phyloP scores from a whole-genome alignment of 2,329 filamentous ascomycete genomes.

The Talaromyces sp. region DNA sequence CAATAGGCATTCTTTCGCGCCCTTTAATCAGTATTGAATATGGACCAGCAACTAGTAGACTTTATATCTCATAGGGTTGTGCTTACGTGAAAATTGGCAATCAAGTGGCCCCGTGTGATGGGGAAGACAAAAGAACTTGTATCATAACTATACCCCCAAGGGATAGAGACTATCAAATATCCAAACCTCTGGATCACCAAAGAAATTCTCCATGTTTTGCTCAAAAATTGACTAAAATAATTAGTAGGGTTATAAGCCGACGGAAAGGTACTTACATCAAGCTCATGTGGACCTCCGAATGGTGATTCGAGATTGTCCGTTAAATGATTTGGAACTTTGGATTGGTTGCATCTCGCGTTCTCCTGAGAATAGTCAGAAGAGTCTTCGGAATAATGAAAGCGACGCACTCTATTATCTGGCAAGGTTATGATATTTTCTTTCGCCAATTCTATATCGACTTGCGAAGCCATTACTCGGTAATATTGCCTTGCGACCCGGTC shows the following conservation, averaged over 20 bases:
- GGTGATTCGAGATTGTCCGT: neutral
- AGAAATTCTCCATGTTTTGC: constrained; percentile 18
- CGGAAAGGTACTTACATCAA: neutral
- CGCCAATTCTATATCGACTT: constrained; percentile 19
- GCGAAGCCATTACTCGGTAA: constrained; percentile 19
- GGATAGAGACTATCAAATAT: constrained; percentile 20
- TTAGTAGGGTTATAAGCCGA: neutral
- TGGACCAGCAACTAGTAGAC: no score
- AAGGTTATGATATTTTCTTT: constrained; percentile 10
- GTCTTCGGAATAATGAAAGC: neutral
- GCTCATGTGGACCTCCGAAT: neutral
- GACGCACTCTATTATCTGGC: neutral
- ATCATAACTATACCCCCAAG: neutral
- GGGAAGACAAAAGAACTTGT: no score
- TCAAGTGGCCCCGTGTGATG: no score
- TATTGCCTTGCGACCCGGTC: constrained; percentile 23
- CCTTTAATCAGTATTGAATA: no score
- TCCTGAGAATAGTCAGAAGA: neutral
- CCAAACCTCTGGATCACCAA: constrained; percentile 25
- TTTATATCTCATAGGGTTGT: no score
- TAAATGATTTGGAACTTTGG: neutral
- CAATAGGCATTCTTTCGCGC: no score
- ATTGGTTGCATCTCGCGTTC: neutral
- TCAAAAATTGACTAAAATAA: constrained; percentile 7
- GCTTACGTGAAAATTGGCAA: no score